Percentiles rank a stretch among this genome's conserved stretches.
phyloP scores from a whole-genome alignment of 805 yeast species.

The Alloascoidea africana region DNA sequence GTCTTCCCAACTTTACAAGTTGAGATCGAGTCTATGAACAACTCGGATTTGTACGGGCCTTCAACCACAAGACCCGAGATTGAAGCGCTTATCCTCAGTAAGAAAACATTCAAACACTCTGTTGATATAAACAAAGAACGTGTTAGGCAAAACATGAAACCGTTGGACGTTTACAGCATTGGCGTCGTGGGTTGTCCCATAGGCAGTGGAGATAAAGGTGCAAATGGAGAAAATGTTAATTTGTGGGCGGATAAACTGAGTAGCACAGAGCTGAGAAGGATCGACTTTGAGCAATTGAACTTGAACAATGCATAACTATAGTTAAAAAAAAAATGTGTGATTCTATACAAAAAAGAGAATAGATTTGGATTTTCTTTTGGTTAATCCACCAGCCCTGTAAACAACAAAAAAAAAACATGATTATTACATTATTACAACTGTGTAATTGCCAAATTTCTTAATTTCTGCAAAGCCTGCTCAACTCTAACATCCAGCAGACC shows the following conservation, averaged over 20 bases:
- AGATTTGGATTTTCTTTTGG: too few species aligned
- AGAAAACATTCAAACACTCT: conserved; percentile 71
- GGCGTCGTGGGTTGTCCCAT: conserved; percentile 53
- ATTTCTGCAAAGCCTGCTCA: conserved; percentile 36
- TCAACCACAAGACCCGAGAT: conserved; percentile 64
- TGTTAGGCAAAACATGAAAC: conserved; percentile 33
- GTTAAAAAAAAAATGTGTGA: too few species aligned
- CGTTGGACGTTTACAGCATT: conserved; percentile 35
- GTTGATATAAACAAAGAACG: conserved; percentile 54
- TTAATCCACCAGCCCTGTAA: too few species aligned
- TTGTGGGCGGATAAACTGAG: conserved; percentile 61
- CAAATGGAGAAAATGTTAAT: conserved; percentile 21
- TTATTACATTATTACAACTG: conserved; percentile 9
- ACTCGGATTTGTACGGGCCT: conserved; percentile 95
- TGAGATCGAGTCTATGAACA: conserved; percentile 45
- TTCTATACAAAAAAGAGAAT: too few species aligned
- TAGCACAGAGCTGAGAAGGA: conserved; percentile 62
- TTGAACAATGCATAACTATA: too few species aligned
- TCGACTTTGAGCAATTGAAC: too few species aligned
- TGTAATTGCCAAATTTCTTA: conserved; percentile 41
- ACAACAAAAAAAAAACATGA: not conserved
- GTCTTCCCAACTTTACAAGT: conserved; percentile 30
- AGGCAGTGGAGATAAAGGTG: too few species aligned
- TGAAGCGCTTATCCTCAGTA: conserved; percentile 67
- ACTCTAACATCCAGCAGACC: conserved; percentile 39